Conservation (phyloP, 768 basidiomycete species). For the Xerocomellus dryophilus region DNA sequence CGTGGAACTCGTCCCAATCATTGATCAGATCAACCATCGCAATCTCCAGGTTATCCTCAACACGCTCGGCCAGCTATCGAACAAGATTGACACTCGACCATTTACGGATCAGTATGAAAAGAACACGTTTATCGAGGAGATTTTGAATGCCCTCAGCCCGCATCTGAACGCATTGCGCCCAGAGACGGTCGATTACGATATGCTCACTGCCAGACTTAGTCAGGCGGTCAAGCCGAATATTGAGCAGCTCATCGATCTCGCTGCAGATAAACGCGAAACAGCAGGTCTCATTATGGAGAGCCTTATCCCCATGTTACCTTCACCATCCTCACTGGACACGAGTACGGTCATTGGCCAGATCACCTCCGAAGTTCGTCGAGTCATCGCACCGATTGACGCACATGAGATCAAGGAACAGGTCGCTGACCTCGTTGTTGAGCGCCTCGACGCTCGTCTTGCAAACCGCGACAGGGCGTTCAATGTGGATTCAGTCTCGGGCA, state of each 20-base stretch:
- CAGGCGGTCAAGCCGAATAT: slow-evolving; percentile 90
- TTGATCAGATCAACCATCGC: slow-evolving; percentile 58
- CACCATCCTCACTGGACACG: slow-evolving; percentile 45
- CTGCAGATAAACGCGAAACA: slow-evolving; percentile 86
- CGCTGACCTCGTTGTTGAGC: slow-evolving; percentile 82
- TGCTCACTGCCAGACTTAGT: slow-evolving; percentile 67
- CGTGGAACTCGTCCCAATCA: slow-evolving; percentile 39
- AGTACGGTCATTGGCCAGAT: slow-evolving; percentile 57
- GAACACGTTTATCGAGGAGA: slow-evolving; percentile 57
- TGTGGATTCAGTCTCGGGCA: slow-evolving; percentile 53
- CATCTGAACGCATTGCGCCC: slow-evolving; percentile 57
- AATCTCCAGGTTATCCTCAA: slow-evolving; percentile 60
- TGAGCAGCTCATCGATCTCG: slow-evolving; percentile 82
- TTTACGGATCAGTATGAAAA: slow-evolving; percentile 45
- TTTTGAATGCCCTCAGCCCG: slow-evolving; percentile 57
- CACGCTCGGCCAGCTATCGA: slow-evolving; percentile 49
- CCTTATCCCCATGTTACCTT: slow-evolving; percentile 63
- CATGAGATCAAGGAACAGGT: slow-evolving; percentile 89
- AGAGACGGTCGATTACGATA: slow-evolving; percentile 75
- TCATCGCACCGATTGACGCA: slow-evolving; percentile 74
- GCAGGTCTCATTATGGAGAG: slow-evolving; percentile 75
- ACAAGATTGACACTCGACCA: slow-evolving; percentile 34
- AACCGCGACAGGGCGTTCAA: slow-evolving; percentile 72
- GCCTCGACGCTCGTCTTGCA: slow-evolving; percentile 75
- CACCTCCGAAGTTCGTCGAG: slow-evolving; percentile 64